Base-by-base conservation (phyloP, 768 basidiomycete species). In the Amanita molliuscula region DNA sequence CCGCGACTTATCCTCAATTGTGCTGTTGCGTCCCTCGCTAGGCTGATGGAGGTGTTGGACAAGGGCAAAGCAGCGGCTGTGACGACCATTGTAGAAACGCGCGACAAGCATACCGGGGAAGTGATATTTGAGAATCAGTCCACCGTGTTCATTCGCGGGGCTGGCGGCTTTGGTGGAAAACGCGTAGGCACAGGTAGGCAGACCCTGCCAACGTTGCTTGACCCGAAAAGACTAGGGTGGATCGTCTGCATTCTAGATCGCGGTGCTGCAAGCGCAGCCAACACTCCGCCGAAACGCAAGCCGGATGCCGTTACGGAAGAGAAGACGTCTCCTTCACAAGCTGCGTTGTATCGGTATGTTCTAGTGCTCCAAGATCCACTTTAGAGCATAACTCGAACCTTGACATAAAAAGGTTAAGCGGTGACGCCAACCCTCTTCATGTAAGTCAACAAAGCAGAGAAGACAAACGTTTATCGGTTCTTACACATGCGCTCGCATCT, bases 151-250 rank as follows among this genome's bases (percentile, higher is more conserved):
- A 81, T 95, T 54, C 88, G 96, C 50, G 94, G 93, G 1, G 76
- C 88, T 21, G 96, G 96, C n/a, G 94, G 93, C 0, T 96, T 99
- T 64, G 91, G 91, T 2, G 96, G 96, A 15, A 90, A 87, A 70
- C 87, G 89, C 51, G 68, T 65, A 26, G 93, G 92, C 28, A 79
- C 70, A 44, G 89, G 93, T 90, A 50, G 25, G 13, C 25, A 16
- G 36, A 3, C 5, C 25, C 40, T 8, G 16, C 8, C 18, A 10
- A 29, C 11, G 41, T 21, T 50, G 21, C 23, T 37, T n/a, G 25
- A 38, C n/a, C 25, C 4, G 6, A 13, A 9, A 23, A 15, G 21
- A 15, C n/a, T 21, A n/a, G 36, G 13, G 9, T 29, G 34, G 5
- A 48, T 43, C 15, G n/a, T 20, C 18, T 48, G 8, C 29, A 31